Evolutionary conservation across 2,329 filamentous ascomycete genomes (phyloP).

Genomic region (Chaetomium globosum): DNA sequence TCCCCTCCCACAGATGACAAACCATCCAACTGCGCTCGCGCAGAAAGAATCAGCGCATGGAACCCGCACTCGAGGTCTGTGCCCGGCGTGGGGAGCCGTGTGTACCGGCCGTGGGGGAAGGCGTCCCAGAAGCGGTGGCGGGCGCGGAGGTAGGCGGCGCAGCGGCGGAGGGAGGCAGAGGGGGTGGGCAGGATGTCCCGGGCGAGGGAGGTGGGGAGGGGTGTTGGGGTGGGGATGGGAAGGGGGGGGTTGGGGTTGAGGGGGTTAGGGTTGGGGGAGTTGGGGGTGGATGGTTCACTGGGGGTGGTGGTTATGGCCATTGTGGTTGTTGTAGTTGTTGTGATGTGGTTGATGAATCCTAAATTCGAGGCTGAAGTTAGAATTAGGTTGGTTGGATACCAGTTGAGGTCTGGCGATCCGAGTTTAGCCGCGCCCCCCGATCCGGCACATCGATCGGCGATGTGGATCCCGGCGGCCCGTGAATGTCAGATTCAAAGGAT

Average conservation of each 20-base stretch:
- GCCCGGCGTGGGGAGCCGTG: slow-evolving; percentile 28
- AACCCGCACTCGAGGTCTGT: slow-evolving; percentile 31
- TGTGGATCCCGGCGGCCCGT: slow-evolving; percentile 12
- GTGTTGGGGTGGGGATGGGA: neutral
- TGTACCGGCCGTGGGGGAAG: slow-evolving; percentile 28
- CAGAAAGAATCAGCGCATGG: slow-evolving; percentile 28
- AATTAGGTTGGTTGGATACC: slow-evolving; percentile 1
- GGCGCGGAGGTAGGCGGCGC: slow-evolving; percentile 28
- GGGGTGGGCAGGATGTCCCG: slow-evolving; percentile 29
- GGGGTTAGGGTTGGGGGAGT: neutral
- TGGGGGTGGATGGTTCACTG: too few species aligned
- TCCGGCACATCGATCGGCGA: slow-evolving; percentile 7
- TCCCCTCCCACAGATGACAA: neutral
- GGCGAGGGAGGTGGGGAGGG: slow-evolving; percentile 18
- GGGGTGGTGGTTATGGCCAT: too few species aligned
- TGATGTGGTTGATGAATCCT: neutral
- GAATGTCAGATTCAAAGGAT: neutral
- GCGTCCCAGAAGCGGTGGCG: slow-evolving; percentile 32
- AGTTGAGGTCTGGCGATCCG: neutral
- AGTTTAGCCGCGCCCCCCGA: slow-evolving; percentile 9
- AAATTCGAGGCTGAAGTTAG: neutral
- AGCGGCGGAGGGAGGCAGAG: slow-evolving; percentile 21
- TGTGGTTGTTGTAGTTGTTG: too few species aligned
- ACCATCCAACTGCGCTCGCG: slow-evolving; percentile 16
- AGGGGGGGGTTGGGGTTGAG: neutral